Evolutionary conservation across 2,329 filamentous ascomycete species (phyloP), one percentile per base, ranked within the genome.

Genomic region (Ophiostoma ulmi): DNA sequence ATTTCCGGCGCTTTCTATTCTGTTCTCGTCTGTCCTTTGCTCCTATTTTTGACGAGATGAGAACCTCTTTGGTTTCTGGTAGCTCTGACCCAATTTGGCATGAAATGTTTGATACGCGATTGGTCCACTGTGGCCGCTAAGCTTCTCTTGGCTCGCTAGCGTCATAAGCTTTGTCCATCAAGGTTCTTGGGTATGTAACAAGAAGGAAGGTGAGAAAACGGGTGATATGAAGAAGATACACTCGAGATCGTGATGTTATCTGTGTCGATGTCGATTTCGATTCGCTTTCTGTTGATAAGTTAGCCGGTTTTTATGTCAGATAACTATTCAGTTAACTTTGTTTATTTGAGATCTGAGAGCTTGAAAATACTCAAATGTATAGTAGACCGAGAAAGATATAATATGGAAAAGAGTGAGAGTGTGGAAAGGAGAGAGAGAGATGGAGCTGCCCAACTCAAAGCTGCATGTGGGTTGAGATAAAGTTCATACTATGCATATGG

Each of bases 21-120:
- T 55, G 48, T 55, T 11, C 52, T 58, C n/a, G n/a, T 26, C 11
- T 58, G n/a, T 35, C 11, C 26, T 35, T 13, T 35, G 8, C 13
- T 13, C 55, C 0, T 52, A 52, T 20, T 0, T 52, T 55, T 6
- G 5, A 26, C 39, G 13, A 31, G 6, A 3, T 55, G 68, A 70
- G 70, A 72, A 72, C 70, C 70, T 67, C 68, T 71, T 69, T 69
- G 67, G 67, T 39, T 68, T 63, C 61, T 13, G 8, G 26, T 22
- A 31, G 38, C 13, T 39, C 67, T 41, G 66, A 26, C 67, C 44
- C 64, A 39, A 39, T 64, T 41, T 48, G 39, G 52, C 36, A 52
- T 38, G 26, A 48, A 66, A 69, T 67, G 48, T 67, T 61, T 71
- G 63, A 69, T 39, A 71, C 68, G 63, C 68, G 38, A 71, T 71